Percentiles rank a stretch among this genome's conserved stretches.
phyloP scores from a whole-genome alignment of 73 alveolate genomes.

The Stentor coeruleus region DNA sequence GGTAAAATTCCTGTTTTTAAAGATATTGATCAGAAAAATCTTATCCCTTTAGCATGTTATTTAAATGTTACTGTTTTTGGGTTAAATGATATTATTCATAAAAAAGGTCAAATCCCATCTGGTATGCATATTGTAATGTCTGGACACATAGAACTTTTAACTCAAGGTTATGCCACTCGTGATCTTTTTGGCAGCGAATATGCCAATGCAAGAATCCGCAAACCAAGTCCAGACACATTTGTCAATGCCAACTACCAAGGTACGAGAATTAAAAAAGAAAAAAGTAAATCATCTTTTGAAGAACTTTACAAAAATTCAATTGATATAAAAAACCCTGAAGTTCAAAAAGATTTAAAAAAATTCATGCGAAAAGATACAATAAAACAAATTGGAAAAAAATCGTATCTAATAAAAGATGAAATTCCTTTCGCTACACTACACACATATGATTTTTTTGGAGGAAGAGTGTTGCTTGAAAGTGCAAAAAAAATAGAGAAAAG shows the following conservation, averaged over 20 bases:
- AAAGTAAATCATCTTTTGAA: not conserved
- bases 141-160: not conserved
- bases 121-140: not conserved
- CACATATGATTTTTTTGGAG: not conserved
- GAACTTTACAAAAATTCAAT: not conserved
- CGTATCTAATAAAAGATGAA: not conserved
- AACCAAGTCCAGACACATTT: no score
- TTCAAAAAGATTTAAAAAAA: not conserved
- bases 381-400: not conserved
- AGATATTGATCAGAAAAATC: not conserved
- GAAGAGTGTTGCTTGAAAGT: not conserved
- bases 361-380: not conserved
- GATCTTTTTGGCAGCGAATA: not conserved
- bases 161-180: not conserved
- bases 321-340: no score
- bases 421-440: not conserved
- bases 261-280: not conserved
- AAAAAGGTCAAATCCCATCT: not conserved
- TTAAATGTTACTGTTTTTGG: not conserved
- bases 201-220: not conserved
- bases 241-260: not conserved
- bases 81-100: not conserved
- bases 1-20: not conserved
- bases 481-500: not conserved
- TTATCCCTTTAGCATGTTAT: constrained; percentile 5